These are phyloP conservation scores for Neckera pumila DNA, from an alignment of 225 moss, liverwort and hornwort genomes.

Conservation along the genomic window DNA sequence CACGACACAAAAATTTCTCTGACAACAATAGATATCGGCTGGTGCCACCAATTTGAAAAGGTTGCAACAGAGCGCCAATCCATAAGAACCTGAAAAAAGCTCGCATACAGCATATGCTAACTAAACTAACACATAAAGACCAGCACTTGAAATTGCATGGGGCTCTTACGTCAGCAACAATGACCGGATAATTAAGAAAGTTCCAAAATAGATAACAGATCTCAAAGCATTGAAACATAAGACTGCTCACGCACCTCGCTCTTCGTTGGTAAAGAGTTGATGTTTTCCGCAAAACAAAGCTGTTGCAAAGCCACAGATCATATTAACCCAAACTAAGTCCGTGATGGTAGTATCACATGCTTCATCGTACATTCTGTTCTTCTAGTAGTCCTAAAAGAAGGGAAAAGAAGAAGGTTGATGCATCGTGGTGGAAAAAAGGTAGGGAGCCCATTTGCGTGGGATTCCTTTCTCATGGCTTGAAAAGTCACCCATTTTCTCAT, in stretches of 20 bases:
- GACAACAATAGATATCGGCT: neutral
- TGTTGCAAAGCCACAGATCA: slow-evolving; percentile 18
- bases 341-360: neutral
- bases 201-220: neutral
- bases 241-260: slow-evolving; percentile 32
- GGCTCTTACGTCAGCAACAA: neutral
- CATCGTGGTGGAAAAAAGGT: neutral
- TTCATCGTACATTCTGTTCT: neutral
- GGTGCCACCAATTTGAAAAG: neutral
- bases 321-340: neutral
- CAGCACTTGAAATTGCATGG: neutral
- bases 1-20: neutral
- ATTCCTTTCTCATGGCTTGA: neutral
- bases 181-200: neutral
- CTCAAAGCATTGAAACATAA: neutral
- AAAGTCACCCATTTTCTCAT: neutral
- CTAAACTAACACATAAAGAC: neutral
- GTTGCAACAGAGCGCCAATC: neutral
- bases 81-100: neutral
- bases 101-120: neutral
- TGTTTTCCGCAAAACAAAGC: slow-evolving; percentile 77
- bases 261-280: slow-evolving; percentile 71
- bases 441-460: neutral
- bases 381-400: neutral
- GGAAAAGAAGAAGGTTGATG: neutral